Evolutionary conservation across 768 basidiomycete genomes (phyloP), one percentile per base, ranked within the genome.

Genomic region (Amanita brunnescens): DNA sequence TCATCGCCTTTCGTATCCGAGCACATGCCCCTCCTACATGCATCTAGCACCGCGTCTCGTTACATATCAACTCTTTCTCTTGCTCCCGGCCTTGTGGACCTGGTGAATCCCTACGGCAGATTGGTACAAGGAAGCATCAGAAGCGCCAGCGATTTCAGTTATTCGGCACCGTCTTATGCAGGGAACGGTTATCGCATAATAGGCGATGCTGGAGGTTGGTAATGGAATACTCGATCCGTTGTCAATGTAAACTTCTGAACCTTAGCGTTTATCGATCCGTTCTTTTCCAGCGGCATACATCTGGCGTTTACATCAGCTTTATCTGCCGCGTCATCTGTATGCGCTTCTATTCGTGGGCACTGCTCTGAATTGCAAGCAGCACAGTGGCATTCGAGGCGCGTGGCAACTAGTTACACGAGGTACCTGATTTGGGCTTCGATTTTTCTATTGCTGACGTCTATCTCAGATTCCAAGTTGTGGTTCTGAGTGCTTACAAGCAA

Each of bases 401-500:
- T 81, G 6, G 70, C 76, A 30, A 77, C 72, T 8, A 78, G 78
- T 57, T 81, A 81, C 59, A 81, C 80, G 5, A 74, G 79, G 79
- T 77, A 58, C 21, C 55, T 47, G 34, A 34, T 24, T 38, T 30
- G 18, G 16, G 24, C 32, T 13, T 41, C 32, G 29, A 26, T 21
- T 30, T 6, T 26, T 47, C 51, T 40, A n/a, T 12, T 38, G n/a
- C 43, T 49, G 38, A 57, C 38, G 37, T 39, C 30, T 49, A 10
- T 34, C 16, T 33, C 49, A 83, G 80, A 57, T 84, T 85, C 58
- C 77, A 83, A 58, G 72, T 86, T 10, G 82, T 85, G 18, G 82
- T 83, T 21, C 66, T 85, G n/a, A 83, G 81, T 55, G 81, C 82
- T 55, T 85, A 84, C 63, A 85, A 83, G 63, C 83, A 85, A 57